Percentiles rank a stretch among this genome's conserved stretches.
phyloP scores from a whole-genome alignment of 768 basidiomycete genomes.

The Mycena vulgaris region DNA sequence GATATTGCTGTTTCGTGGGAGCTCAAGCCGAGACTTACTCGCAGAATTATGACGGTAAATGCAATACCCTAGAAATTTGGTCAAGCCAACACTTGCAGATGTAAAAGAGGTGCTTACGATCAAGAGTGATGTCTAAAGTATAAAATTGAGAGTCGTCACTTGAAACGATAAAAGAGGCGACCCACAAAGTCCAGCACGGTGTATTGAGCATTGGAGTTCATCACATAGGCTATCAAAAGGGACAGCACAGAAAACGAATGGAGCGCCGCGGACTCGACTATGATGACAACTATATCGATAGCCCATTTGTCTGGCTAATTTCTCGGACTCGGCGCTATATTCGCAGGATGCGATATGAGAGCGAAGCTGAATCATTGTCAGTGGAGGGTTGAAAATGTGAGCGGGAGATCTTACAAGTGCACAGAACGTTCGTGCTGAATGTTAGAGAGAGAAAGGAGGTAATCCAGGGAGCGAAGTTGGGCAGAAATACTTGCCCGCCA shows the following conservation, averaged over 20 bases:
- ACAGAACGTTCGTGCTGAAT: background rate
- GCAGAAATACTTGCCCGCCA: background rate
- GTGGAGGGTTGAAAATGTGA: background rate
- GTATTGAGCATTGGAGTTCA: background rate
- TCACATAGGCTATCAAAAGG: background rate
- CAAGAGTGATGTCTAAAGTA: background rate
- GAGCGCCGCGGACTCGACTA: background rate
- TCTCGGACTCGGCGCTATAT: background rate
- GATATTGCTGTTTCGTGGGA: background rate
- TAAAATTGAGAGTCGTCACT: background rate
- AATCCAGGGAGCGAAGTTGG: background rate
- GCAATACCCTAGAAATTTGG: background rate
- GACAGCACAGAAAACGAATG: background rate
- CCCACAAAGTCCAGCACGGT: background rate
- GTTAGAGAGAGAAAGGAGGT: background rate
- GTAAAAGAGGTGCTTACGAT: background rate
- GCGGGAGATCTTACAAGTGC: background rate
- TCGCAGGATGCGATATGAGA: background rate
- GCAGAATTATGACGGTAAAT: background rate
- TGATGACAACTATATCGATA: background rate
- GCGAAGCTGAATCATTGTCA: background rate
- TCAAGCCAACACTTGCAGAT: background rate
- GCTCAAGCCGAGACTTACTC: background rate
- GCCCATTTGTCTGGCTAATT: background rate
- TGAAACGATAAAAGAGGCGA: background rate